phyloP scores from a whole-genome alignment of 805 yeast species.

The Huiozyma naganishii region DNA sequence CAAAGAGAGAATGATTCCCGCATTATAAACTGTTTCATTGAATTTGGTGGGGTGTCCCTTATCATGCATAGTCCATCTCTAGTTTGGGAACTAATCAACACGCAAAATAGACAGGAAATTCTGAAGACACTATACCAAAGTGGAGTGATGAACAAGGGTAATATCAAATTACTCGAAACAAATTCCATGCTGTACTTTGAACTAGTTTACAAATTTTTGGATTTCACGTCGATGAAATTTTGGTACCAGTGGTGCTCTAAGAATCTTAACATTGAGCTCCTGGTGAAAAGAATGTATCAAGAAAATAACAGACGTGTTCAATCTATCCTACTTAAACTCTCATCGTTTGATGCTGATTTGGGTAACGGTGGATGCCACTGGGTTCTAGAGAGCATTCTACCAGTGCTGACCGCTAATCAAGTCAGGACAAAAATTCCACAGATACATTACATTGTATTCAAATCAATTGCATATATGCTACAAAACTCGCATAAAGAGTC shows the following conservation, averaged over 20 bases:
- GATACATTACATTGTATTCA: slow-evolving; percentile 12
- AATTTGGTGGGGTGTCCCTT: slow-evolving; percentile 19
- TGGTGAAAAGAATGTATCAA: slow-evolving; percentile 5
- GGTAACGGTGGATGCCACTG: slow-evolving; percentile 7
- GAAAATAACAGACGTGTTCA: slow-evolving; percentile 12
- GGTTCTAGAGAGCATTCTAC: slow-evolving; percentile 11
- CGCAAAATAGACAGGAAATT: neutral
- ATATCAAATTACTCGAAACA: slow-evolving; percentile 6
- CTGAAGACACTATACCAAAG: slow-evolving; percentile 12
- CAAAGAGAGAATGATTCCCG: slow-evolving; percentile 12
- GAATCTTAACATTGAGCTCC: slow-evolving; percentile 7
- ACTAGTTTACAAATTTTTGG: slow-evolving; percentile 14
- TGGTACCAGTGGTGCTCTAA: slow-evolving; percentile 23
- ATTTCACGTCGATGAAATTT: slow-evolving; percentile 12
- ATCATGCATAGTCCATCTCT: slow-evolving; percentile 5
- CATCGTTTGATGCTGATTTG: slow-evolving; percentile 5
- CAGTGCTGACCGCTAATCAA: neutral
- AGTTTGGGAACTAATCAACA: slow-evolving; percentile 1
- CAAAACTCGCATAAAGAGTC: slow-evolving; percentile 4
- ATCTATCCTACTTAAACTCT: slow-evolving; percentile 16
- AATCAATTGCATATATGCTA: slow-evolving; percentile 16
- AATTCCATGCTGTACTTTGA: slow-evolving; percentile 12
- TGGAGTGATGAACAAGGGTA: slow-evolving; percentile 16
- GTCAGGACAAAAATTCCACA: no score
- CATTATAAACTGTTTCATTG: slow-evolving; percentile 12